Conservation (phyloP, 2,329 filamentous ascomycete genomes). For the Cordyceps pruinosa region DNA sequence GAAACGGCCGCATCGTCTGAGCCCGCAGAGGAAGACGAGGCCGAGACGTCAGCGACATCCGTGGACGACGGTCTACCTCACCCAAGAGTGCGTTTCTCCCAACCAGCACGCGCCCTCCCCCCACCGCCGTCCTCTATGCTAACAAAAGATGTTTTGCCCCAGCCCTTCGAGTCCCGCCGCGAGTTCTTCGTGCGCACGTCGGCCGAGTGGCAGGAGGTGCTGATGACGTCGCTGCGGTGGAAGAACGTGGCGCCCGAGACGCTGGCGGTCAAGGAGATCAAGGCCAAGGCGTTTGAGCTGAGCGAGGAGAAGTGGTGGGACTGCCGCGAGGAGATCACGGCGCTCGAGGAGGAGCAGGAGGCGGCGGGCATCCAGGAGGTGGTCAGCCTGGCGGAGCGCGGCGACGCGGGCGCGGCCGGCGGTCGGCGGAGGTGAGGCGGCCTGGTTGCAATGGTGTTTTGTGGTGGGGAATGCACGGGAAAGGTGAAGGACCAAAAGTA, state of each 20-base stretch:
- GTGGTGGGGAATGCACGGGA: neutral
- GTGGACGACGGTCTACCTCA: constrained; percentile 73
- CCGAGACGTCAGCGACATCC: constrained; percentile 41
- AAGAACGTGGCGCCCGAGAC: constrained; percentile 60
- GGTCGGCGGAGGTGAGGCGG: constrained; percentile 24
- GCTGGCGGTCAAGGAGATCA: constrained; percentile 80
- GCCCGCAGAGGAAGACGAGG: constrained; percentile 37
- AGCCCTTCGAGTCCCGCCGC: constrained; percentile 82
- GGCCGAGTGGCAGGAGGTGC: constrained; percentile 81
- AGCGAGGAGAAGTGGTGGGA: constrained; percentile 99
- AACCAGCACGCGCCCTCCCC: neutral
- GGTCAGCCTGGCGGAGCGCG: constrained; percentile 73
- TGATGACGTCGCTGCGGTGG: constrained; percentile 68
- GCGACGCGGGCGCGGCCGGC: constrained; percentile 40
- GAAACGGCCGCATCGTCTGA: constrained; percentile 22
- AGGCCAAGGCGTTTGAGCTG: constrained; percentile 80
- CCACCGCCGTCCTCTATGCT: too few relatives aligned
- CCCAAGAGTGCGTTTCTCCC: constrained; percentile 39
- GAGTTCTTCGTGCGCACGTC: constrained; percentile 90
- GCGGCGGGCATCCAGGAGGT: constrained; percentile 92
- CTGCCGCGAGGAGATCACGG: constrained; percentile 85
- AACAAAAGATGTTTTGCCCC: too few relatives aligned
- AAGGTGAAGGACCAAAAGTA: too few relatives aligned
- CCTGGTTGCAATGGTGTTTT: neutral
- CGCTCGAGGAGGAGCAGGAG: constrained; percentile 91